These are phyloP conservation scores for Penicillium italicum DNA, from an alignment of 2,329 filamentous ascomycete genomes.

Conservation along the genomic window DNA sequence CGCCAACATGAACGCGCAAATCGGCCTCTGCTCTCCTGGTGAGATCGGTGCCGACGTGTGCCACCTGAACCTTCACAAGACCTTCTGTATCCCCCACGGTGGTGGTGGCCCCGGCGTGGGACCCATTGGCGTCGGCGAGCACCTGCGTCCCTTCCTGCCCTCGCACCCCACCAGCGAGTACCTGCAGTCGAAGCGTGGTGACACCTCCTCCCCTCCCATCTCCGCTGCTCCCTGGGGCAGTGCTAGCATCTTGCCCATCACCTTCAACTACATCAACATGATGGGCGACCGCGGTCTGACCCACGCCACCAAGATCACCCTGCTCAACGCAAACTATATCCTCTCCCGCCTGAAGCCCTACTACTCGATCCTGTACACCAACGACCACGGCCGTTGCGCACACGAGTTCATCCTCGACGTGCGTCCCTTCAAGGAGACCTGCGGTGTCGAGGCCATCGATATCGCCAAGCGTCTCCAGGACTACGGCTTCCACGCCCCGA, in stretches of 20 bases:
- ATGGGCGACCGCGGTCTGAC: constrained; percentile 82
- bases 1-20: constrained; percentile 98
- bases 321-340: constrained; percentile 98
- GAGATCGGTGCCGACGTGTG: constrained; percentile 96
- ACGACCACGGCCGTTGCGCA: constrained; percentile 79
- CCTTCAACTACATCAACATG: constrained; percentile 91
- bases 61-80: constrained; percentile 97
- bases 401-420: constrained; percentile 96
- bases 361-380: constrained; percentile 92
- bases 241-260: constrained; percentile 88
- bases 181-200: constrained; percentile 38
- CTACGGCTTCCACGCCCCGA: constrained; percentile 95
- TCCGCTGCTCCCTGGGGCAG: constrained; percentile 82
- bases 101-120: constrained; percentile 91
- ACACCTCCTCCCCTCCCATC: constrained; percentile 61
- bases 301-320: constrained; percentile 82
- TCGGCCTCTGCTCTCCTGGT: constrained; percentile 88
- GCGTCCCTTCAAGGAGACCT: constrained; percentile 75
- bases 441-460: constrained; percentile 86
- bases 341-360: constrained; percentile 79
- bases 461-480: constrained; percentile 95
- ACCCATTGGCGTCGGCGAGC: constrained; percentile 84
- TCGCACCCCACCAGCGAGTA: constrained; percentile 60
- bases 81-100: constrained; percentile 96
- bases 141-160: constrained; percentile 73